Percentiles rank a stretch among this genome's conserved stretches.
phyloP scores from a whole-genome alignment of 805 yeast species.

The Pichia scutulata region DNA sequence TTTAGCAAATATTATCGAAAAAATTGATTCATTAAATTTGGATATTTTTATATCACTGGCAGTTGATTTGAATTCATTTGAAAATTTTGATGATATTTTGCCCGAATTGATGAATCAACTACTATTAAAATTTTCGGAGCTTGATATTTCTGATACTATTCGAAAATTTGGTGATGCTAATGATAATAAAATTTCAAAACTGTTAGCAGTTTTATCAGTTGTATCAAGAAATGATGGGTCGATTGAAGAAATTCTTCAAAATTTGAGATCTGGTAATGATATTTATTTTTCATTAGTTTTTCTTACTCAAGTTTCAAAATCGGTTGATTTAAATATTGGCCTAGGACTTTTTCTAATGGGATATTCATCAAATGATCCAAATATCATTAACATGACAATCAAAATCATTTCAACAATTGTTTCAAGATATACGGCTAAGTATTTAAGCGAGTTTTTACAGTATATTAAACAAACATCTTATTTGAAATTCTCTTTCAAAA shows the following conservation, averaged over 20 bases:
- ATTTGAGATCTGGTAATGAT: slow-evolving; percentile 17
- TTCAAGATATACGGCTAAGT: slow-evolving; percentile 30
- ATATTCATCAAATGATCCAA: slow-evolving; percentile 25
- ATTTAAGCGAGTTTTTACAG: slow-evolving; percentile 33
- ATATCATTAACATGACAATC: slow-evolving; percentile 39
- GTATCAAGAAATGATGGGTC: slow-evolving; percentile 27
- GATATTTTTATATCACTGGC: slow-evolving; percentile 11
- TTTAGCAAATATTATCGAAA: slow-evolving; percentile 9
- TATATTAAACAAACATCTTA: slow-evolving; percentile 10
- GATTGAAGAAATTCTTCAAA: slow-evolving; percentile 14
- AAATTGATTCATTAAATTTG: slow-evolving; percentile 3
- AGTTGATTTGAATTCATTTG: slow-evolving; percentile 12
- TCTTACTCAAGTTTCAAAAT: slow-evolving; percentile 43
- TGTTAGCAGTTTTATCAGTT: slow-evolving; percentile 30
- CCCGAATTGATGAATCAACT: slow-evolving; percentile 15
- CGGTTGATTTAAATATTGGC: slow-evolving; percentile 26
- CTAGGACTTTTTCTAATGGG: slow-evolving; percentile 31
- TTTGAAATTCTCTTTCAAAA: slow-evolving; percentile 8
- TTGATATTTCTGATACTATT: slow-evolving; percentile 12
- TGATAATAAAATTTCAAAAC: slow-evolving; percentile 21
- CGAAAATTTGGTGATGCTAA: slow-evolving; percentile 15
- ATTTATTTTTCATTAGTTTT: slow-evolving; percentile 30
- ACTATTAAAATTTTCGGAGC: slow-evolving; percentile 8
- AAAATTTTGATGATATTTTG: slow-evolving; percentile 17
- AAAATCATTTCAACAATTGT: slow-evolving; percentile 45